Conservation (phyloP, 2,329 filamentous ascomycete genomes). For the Uncinocarpus reesii region DNA sequence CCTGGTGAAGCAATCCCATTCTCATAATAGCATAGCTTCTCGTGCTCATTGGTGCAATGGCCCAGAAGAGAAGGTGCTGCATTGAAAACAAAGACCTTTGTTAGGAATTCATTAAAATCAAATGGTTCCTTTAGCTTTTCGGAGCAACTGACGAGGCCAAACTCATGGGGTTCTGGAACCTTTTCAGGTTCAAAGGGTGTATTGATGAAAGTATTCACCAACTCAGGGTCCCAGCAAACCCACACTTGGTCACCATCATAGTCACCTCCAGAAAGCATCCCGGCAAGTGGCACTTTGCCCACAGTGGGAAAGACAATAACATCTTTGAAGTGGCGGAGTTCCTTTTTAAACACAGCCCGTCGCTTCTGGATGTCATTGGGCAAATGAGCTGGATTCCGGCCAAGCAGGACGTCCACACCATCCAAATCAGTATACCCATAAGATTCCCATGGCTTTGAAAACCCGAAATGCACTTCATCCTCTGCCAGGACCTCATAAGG, state of each 20-base stretch:
- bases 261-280: constrained; percentile 54
- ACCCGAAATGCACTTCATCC: constrained; percentile 47
- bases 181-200: constrained; percentile 34
- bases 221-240: constrained; percentile 48
- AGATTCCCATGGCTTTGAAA: constrained; percentile 40
- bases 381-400: constrained; percentile 47
- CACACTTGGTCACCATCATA: constrained; percentile 55
- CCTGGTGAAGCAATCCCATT: constrained; percentile 30
- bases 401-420: constrained; percentile 44
- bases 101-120: constrained; percentile 33
- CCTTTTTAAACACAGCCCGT: constrained; percentile 39
- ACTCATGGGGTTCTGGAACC: constrained; percentile 31
- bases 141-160: constrained; percentile 40
- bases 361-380: constrained; percentile 51
- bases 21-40: constrained; percentile 47
- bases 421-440: constrained; percentile 36
- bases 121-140: constrained; percentile 34
- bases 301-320: constrained; percentile 48
- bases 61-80: constrained; percentile 42
- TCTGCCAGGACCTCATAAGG: constrained; percentile 42
- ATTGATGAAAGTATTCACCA: constrained; percentile 46
- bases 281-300: constrained; percentile 45
- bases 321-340: constrained; percentile 47
- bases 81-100: constrained; percentile 41
- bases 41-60: constrained; percentile 41